Evolutionary conservation across 2,329 filamentous ascomycete genomes (phyloP).

Genomic region (Stemphylium lycopersici): DNA sequence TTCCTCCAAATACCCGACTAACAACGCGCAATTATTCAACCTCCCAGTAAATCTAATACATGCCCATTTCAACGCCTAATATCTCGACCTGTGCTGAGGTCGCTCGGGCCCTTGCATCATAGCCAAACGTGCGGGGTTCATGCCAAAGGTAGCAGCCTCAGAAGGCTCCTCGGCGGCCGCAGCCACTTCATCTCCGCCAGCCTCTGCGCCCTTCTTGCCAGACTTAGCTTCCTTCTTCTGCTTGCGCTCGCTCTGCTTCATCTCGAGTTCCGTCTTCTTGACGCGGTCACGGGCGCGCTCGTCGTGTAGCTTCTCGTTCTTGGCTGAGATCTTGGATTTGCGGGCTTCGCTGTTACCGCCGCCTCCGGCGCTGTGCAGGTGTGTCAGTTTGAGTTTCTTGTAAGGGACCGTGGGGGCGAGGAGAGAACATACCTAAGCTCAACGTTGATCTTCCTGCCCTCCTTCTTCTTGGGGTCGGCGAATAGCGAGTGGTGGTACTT

Average conservation of each 20-base stretch:
- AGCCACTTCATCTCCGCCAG: conserved; percentile 17
- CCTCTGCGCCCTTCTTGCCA: conserved; percentile 26
- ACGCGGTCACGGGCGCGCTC: conserved; percentile 63
- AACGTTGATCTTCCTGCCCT: conserved; percentile 81
- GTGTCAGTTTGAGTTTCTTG: conserved; percentile 15
- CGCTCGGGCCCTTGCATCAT: conserved; percentile 39
- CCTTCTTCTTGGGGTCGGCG: conserved; percentile 61
- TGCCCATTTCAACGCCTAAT: conserved; percentile 6
- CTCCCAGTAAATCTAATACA: background rate
- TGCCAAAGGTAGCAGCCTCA: conserved; percentile 34
- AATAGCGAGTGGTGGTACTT: conserved; percentile 88
- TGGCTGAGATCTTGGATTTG: conserved; percentile 77
- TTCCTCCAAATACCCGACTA: background rate
- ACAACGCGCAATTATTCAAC: background rate
- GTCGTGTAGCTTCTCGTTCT: conserved; percentile 84
- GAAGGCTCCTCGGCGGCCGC: conserved; percentile 23
- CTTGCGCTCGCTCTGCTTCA: conserved; percentile 48
- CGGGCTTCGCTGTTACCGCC: conserved; percentile 77
- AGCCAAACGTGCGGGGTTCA: conserved; percentile 47
- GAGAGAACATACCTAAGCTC: conserved; percentile 73
- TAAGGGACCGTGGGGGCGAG: background rate
- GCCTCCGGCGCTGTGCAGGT: conserved; percentile 71
- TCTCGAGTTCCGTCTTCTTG: conserved; percentile 50
- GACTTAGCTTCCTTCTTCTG: conserved; percentile 47
- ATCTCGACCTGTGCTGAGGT: conserved; percentile 28